A percentile compares a stretch with the other conserved stretches of the same genome.
phyloP scores from a whole-genome alignment of 495 filamentous ascomycete species.

The Geoglossum glabrum region DNA sequence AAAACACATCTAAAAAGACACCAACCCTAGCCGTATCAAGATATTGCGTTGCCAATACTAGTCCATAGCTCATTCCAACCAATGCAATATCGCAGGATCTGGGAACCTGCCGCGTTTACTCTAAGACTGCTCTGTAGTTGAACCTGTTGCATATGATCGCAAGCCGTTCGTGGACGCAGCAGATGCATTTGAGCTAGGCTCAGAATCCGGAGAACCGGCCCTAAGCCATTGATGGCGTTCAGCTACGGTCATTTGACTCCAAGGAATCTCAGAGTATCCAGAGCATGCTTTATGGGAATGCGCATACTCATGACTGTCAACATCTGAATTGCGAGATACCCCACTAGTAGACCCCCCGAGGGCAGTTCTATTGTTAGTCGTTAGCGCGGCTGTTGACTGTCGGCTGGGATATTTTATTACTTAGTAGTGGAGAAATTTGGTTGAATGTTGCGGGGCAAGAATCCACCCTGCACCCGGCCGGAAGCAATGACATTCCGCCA shows the following conservation, averaged over 20 bases:
- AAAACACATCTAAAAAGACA: neutral
- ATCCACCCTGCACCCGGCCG: neutral
- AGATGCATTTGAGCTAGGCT: neutral
- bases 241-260: neutral
- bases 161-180: neutral
- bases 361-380: neutral
- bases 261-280: neutral
- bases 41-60: neutral
- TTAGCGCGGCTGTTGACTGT: neutral
- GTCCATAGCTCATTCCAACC: neutral
- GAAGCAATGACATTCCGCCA: neutral
- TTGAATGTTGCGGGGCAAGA: neutral
- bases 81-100: neutral
- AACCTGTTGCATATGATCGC: neutral
- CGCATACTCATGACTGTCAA: conserved; percentile 2
- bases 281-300: neutral
- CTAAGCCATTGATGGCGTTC: conserved; percentile 1
- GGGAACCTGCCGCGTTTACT: neutral
- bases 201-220: neutral
- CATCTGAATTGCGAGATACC: neutral
- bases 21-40: neutral
- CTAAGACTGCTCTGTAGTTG: neutral
- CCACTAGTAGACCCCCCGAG: neutral
- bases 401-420: neutral
- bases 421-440: neutral